Evolutionary conservation across 2,329 filamentous ascomycete species (phyloP), one percentile per base, ranked within the genome.

Genomic region (Colletotrichum spaethianum): DNA sequence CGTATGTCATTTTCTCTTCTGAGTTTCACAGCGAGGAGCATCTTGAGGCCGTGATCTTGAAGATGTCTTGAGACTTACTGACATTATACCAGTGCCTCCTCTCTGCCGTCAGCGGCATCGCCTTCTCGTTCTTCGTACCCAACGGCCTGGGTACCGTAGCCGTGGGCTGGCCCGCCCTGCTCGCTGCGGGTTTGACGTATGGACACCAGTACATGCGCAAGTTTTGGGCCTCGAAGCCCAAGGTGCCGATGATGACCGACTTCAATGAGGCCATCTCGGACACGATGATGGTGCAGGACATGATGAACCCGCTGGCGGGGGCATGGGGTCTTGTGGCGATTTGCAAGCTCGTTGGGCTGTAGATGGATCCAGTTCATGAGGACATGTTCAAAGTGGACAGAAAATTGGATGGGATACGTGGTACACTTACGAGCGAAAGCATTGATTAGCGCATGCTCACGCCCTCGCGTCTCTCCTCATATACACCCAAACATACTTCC

Each of bases 211-310:
- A 79, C 69, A 78, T 80, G 75, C 69, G 74, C n/a, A 57, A 67
- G 4, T 80, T 79, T 63, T 80, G 78, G 78, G 73, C 63, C 12
- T 63, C 70, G 38, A 78, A 78, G 72, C 72, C 67, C 67, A 79
- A 79, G 75, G 74, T 80, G 16, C 78, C 78, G 1, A 50, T 77
- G 44, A 59, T 79, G 68, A 77, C 73, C n/a, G 75, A 79, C 26
- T 80, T 79, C 66, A 80, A 80, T 33, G 75, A 75, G 11, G 78
- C 78, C 26, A 75, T 79, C 48, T 74, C 76, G 11, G 76, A 79
- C 53, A 75, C 74, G 38, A 74, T 69, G 65, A 70, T 55, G 52
- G 70, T 75, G 48, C 74, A 75, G 36, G 74, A 77, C 40, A 64
- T 26, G 64, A 72, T 61, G 75, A 75, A 8, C 23, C 65, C 65